A percentile compares a stretch with the other conserved stretches of the same genome.
These are phyloP conservation scores for Argentina anserina DNA, from an alignment of 306 rosid species.

Conservation along the genomic window DNA sequence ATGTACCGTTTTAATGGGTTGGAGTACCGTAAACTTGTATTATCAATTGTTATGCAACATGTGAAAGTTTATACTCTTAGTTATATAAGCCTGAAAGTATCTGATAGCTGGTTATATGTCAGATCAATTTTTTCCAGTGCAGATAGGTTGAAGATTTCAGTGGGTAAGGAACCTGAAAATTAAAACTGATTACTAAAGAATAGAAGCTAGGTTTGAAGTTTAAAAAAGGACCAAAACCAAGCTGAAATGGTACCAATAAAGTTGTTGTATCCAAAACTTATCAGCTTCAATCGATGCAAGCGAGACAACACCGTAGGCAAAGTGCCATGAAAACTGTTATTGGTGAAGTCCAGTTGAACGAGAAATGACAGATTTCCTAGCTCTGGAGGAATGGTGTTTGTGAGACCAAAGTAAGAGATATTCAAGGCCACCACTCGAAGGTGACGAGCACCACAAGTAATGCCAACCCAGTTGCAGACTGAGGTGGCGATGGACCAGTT, in stretches of 20 bases:
- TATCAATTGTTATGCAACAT: background rate
- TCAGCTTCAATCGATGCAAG: background rate
- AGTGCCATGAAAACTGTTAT: slow-evolving; percentile 19
- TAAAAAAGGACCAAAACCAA: background rate
- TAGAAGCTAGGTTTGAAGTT: background rate
- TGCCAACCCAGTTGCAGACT: slow-evolving; percentile 24
- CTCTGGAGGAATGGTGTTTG: slow-evolving; percentile 15
- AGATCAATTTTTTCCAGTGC: slow-evolving; percentile 16
- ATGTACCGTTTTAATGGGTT: too few relatives aligned
- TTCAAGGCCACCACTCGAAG: slow-evolving; percentile 15
- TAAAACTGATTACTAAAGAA: background rate
- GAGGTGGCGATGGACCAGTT: slow-evolving; percentile 20
- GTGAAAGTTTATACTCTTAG: background rate
- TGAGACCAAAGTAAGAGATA: slow-evolving; percentile 21
- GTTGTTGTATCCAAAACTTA: background rate
- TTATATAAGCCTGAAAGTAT: background rate
- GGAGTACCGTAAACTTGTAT: too few relatives aligned
- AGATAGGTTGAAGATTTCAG: slow-evolving; percentile 18
- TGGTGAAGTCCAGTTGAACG: background rate
- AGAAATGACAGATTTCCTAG: slow-evolving; percentile 25
- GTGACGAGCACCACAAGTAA: slow-evolving; percentile 2
- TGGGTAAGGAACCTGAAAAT: slow-evolving; percentile 10
- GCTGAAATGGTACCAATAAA: slow-evolving; percentile 6
- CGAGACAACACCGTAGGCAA: background rate
- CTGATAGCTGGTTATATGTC: slow-evolving; percentile 19